phyloP scores from a whole-genome alignment of 768 basidiomycete genomes.

The Psilocybe azurescens region DNA sequence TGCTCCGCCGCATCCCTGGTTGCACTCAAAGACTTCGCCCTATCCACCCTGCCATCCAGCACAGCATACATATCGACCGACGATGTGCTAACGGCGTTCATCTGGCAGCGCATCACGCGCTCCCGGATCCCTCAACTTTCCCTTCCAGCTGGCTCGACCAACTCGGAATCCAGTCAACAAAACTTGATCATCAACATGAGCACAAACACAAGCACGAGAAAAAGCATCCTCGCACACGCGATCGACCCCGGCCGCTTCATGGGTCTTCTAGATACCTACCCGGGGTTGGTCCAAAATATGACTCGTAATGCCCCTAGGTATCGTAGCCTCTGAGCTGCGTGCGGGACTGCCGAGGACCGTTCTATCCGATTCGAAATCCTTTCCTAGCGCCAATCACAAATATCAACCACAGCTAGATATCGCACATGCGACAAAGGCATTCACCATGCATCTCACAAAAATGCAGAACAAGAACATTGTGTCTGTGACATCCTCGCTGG shows the following conservation, averaged over 20 bases:
- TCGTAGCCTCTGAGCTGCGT: conserved; percentile 29
- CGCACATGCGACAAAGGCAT: background rate
- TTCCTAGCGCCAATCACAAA: too few relatives aligned
- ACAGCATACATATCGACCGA: conserved; percentile 30
- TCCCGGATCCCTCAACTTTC: conserved; percentile 28
- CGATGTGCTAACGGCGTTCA: conserved; percentile 31
- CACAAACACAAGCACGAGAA: too few relatives aligned
- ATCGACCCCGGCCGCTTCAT: conserved; percentile 31
- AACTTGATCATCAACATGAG: too few relatives aligned
- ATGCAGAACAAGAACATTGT: conserved; percentile 22
- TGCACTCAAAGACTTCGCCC: conserved; percentile 25
- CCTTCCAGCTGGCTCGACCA: background rate
- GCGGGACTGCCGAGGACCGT: conserved; percentile 10
- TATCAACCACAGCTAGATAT: too few relatives aligned
- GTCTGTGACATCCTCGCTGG: conserved; percentile 23
- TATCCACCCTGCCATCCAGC: conserved; percentile 13
- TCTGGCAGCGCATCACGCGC: conserved; percentile 31
- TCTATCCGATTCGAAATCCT: too few relatives aligned
- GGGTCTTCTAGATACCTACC: conserved; percentile 24
- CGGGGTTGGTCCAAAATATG: conserved; percentile 33
- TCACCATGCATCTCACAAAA: background rate
- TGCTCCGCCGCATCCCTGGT: conserved; percentile 21
- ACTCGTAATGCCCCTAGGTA: conserved; percentile 24
- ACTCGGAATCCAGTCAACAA: too few relatives aligned
- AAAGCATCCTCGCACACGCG: conserved; percentile 27